These are phyloP conservation scores for Mortierella sp. DNA, from an alignment of 371 early-diverging fungal species.

Conservation along the genomic window DNA sequence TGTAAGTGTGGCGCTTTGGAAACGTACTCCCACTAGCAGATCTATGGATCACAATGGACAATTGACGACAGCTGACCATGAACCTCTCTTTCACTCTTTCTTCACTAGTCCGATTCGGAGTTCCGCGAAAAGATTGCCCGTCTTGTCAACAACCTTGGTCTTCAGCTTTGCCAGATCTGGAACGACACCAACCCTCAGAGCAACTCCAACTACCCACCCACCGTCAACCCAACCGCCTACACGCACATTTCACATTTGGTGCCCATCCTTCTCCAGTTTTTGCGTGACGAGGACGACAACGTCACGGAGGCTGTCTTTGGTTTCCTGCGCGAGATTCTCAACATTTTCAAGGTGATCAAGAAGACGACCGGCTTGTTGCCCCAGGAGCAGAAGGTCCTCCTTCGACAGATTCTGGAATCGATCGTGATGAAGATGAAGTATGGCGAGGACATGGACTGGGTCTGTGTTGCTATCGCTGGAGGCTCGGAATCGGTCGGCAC, in stretches of 20 bases:
- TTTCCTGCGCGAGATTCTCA: conserved; percentile 77
- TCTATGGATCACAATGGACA: too few species aligned
- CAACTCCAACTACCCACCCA: conserved; percentile 39
- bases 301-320: conserved; percentile 82
- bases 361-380: conserved; percentile 71
- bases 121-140: conserved; percentile 88
- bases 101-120: conserved; percentile 71
- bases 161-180: conserved; percentile 87
- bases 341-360: conserved; percentile 66
- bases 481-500: conserved; percentile 48
- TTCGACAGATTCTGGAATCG: conserved; percentile 78
- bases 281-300: conserved; percentile 84
- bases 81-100: neutral
- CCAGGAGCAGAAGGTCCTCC: conserved; percentile 76
- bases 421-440: conserved; percentile 92
- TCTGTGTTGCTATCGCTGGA: conserved; percentile 60
- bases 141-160: conserved; percentile 84
- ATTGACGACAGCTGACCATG: neutral
- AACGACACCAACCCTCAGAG: conserved; percentile 62
- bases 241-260: conserved; percentile 54
- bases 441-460: conserved; percentile 85
- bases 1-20: conserved; percentile 20
- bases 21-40: neutral
- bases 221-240: conserved; percentile 60
- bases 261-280: conserved; percentile 52